Evolutionary conservation across 352 stramenopile genomes (phyloP), one percentile per base, ranked within the genome.

Genomic region (Phytophthora pini): DNA sequence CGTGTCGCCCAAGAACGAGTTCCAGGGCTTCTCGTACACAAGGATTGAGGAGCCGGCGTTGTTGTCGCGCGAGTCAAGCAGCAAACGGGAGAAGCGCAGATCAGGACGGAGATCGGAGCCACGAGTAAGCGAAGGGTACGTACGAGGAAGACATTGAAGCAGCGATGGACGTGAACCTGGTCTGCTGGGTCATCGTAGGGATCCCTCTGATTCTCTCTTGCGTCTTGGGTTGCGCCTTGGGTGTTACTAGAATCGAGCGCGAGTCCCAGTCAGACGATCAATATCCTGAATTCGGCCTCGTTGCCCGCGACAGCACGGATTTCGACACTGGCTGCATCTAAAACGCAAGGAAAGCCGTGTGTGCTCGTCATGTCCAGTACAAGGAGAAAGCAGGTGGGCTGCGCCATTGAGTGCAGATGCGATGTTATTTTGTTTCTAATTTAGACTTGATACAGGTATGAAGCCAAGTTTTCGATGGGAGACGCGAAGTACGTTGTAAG

Each of bases 11-110:
- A 91, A 92, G 65, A 93, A 95, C 68, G 86, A 94, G 57, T 95
- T 95, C 62, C 77, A 90, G 43, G 86, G 86, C 17, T 95, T 95
- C 47, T 95, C 88, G 34, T 95, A 90, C 67, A 90, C 86, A 38
- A 68, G 75, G 13, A 76, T 55, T 17, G 61, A 73, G 40, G 60
- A 75, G 22, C 62, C 62, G 13, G 27, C 58, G 32, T 51, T 56
- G 41, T 48, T 55, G 12, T 59, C 57, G 12, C 62, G 61, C 26
- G 65, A 75, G 32, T 68, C 60, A 54, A 65, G 49, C 55, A 75
- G 56, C 44, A 78, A 75, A 60, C 56, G 66, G 32, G 70, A 75
- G 8, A 78, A 78, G 45, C 70, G 61, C 29, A 55, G 60, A 26
- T 78, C 70, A 54, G 65, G 65, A 53, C 70, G 66, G 49, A 52